Evolutionary conservation across 2,329 filamentous ascomycete species (phyloP).

Genomic region (Arthrobotrys iridis): DNA sequence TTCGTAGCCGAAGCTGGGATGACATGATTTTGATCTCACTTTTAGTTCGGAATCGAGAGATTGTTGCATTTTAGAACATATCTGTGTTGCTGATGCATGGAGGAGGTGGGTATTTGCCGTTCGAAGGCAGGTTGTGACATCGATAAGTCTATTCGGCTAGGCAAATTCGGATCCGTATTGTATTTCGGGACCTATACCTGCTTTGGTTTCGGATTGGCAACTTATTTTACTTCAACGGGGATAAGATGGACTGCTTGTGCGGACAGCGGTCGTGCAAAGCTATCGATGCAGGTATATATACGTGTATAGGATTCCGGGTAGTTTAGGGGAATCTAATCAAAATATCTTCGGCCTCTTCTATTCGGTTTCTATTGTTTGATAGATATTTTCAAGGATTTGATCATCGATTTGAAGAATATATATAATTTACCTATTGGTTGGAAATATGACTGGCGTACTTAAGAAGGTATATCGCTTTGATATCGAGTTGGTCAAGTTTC

Average conservation of each 20-base stretch:
- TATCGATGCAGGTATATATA: too few species aligned
- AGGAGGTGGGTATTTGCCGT: conserved; percentile 35
- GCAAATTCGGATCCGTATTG: conserved; percentile 36
- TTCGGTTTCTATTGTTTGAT: too few species aligned
- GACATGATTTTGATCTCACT: conserved; percentile 9
- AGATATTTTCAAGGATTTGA: too few species aligned
- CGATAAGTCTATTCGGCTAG: conserved; percentile 34
- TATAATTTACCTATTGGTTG: too few species aligned
- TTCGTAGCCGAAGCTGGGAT: background rate
- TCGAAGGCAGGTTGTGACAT: background rate
- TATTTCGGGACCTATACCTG: conserved; percentile 18
- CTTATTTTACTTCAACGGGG: background rate
- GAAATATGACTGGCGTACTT: conserved; percentile 31
- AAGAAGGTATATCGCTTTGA: conserved; percentile 20
- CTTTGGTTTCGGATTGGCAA: background rate
- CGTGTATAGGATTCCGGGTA: too few species aligned
- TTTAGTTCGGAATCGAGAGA: background rate
- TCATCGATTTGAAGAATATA: too few species aligned
- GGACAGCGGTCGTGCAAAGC: background rate
- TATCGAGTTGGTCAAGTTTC: background rate
- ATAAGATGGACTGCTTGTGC: too few species aligned
- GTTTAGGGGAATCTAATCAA: too few species aligned
- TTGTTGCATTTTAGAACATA: conserved; percentile 29
- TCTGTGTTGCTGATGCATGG: conserved; percentile 10
- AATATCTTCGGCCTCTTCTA: too few species aligned